A percentile compares a stretch with the other conserved stretches of the same genome.
phyloP scores from a whole-genome alignment of 805 yeast genomes.

The Pichia californica region DNA sequence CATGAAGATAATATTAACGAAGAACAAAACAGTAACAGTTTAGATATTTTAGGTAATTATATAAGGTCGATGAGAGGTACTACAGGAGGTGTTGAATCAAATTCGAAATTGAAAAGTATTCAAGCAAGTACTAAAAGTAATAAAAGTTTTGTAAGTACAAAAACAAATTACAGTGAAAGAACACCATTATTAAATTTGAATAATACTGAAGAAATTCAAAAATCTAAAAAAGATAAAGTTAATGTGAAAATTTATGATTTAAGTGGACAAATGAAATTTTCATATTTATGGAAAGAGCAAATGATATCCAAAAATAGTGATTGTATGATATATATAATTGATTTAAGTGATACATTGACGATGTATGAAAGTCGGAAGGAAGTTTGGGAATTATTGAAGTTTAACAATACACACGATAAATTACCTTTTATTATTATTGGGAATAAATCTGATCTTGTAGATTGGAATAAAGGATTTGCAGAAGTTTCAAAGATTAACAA shows the following conservation, averaged over 20 bases:
- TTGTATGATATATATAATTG: constrained; percentile 24
- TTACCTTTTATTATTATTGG: constrained; percentile 26
- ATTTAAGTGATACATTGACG: constrained; percentile 25
- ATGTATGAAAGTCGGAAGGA: constrained; percentile 19
- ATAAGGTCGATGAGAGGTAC: not conserved
- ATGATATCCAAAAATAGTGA: constrained; percentile 9
- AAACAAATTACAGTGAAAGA: not conserved
- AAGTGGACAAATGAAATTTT: constrained; percentile 27
- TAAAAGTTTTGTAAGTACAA: not conserved
- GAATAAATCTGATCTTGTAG: constrained; percentile 25
- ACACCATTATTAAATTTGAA: not conserved
- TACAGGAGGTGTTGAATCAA: not conserved
- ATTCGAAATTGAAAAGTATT: not conserved
- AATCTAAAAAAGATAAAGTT: not conserved
- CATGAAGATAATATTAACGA: not conserved
- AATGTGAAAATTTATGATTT: constrained; percentile 19
- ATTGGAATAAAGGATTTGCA: not conserved
- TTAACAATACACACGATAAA: constrained; percentile 15
- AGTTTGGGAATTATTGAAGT: constrained; percentile 16
- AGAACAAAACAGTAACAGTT: not conserved
- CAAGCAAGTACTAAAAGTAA: not conserved
- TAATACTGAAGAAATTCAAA: no score
- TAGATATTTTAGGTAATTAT: not conserved
- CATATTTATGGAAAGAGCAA: constrained; percentile 20
- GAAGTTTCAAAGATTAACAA: not conserved